phyloP scores from a whole-genome alignment of 768 basidiomycete species.

The Tylopilus rubrobrunneus region DNA sequence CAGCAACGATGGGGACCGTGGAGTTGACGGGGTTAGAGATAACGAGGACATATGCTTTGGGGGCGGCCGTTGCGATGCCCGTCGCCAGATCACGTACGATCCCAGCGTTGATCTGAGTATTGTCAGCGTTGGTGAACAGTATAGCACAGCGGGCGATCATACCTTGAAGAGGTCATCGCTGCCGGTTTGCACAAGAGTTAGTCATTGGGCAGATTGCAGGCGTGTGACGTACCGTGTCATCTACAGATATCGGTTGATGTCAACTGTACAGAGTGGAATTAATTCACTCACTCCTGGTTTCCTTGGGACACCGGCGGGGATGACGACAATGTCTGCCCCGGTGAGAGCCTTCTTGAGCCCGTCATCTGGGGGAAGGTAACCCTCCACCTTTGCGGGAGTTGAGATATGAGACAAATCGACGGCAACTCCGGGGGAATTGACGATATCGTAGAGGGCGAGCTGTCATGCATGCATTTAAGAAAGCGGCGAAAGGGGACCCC shows the following conservation, averaged over 20 bases:
- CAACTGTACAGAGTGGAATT: neutral
- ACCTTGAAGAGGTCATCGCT: constrained; percentile 98
- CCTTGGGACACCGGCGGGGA: constrained; percentile 94
- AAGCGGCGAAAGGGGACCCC: neutral
- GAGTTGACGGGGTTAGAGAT: constrained; percentile 99
- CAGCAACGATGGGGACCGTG: constrained; percentile 94
- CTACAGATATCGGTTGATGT: constrained; percentile 24
- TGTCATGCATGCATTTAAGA: constrained; percentile 27
- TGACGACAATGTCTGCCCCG: constrained; percentile 87
- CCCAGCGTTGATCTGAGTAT: constrained; percentile 86
- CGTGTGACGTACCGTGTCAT: constrained; percentile 45
- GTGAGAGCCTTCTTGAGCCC: constrained; percentile 79
- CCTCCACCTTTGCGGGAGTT: constrained; percentile 79
- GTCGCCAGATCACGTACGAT: constrained; percentile 93
- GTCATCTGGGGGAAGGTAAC: constrained; percentile 75
- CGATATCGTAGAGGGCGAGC: constrained; percentile 94
- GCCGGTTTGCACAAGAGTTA: constrained; percentile 9
- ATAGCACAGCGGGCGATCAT: constrained; percentile 10
- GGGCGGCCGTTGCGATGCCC: constrained; percentile 77
- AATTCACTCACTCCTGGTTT: constrained; percentile 77
- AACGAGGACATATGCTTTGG: constrained; percentile 91
- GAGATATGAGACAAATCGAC: constrained; percentile 93
- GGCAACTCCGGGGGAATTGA: constrained; percentile 95
- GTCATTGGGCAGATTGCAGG: neutral
- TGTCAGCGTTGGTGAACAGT: neutral